Percentiles rank a stretch among this genome's conserved stretches.
Evolutionary conservation across 805 yeast species (phyloP).

Genomic region (Metschnikowia lunata): DNA sequence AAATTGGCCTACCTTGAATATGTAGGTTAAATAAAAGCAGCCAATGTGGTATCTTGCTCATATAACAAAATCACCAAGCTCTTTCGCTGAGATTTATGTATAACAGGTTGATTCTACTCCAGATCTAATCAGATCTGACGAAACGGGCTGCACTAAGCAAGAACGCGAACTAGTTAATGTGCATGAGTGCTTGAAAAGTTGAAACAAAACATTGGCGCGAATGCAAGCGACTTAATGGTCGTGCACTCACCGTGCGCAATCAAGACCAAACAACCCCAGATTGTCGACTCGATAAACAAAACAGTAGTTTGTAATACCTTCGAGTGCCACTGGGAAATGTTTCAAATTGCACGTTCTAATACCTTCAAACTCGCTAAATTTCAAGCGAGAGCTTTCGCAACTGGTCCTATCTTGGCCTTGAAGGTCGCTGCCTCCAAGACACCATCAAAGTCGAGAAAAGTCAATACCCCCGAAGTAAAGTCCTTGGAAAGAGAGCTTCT

Average conservation of each 20-base stretch:
- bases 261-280: neutral
- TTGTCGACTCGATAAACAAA: neutral
- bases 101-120: no score
- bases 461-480: constrained; percentile 2
- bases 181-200: no score
- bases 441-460: neutral
- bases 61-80: no score
- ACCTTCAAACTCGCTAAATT: neutral
- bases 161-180: no score
- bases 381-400: constrained; percentile 1
- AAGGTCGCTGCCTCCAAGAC: constrained; percentile 2
- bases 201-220: no score
- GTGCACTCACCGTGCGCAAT: neutral
- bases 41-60: no score
- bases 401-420: constrained; percentile 2
- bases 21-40: no score
- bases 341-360: constrained; percentile 2
- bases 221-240: neutral
- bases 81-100: no score
- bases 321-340: neutral
- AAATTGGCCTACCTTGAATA: no score
- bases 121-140: no score
- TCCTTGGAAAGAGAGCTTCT: constrained; percentile 18
- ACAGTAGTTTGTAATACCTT: neutral
- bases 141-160: no score